Evolutionary conservation across 1,284 basidiomycete genomes (phyloP).

Genomic region (Cutaneotrichosporon dermatis): DNA sequence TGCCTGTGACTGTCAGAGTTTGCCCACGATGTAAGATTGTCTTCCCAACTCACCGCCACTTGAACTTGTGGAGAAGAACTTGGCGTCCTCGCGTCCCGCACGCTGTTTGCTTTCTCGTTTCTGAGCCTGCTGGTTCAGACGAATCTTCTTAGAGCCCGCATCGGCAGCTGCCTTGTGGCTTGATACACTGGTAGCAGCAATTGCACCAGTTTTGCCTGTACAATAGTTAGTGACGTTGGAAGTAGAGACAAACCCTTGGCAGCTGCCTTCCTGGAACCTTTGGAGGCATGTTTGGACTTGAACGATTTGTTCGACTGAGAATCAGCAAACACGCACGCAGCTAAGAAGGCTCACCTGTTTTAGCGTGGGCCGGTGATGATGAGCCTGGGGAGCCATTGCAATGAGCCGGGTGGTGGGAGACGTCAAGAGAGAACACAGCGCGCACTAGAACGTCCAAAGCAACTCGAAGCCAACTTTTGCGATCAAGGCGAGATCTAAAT

Average conservation of each 20-base stretch:
- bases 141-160: conserved; percentile 37
- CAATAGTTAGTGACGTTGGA: no score
- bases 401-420: no score
- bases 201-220: conserved; percentile 58
- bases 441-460: no score
- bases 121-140: conserved; percentile 43
- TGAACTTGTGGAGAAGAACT: conserved; percentile 48
- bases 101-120: conserved; percentile 61
- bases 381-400: conserved; percentile 34
- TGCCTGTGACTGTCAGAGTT: conserved; percentile 23
- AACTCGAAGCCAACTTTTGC: no score
- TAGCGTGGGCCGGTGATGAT: conserved; percentile 72
- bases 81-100: conserved; percentile 54
- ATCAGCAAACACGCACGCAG: background rate
- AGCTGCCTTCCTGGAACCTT: conserved; percentile 68
- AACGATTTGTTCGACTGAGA: conserved; percentile 76
- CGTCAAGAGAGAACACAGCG: no score
- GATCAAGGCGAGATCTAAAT: no score
- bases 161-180: conserved; percentile 25
- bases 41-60: conserved; percentile 33
- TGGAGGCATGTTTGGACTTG: conserved; percentile 83
- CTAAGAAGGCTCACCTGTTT: conserved; percentile 61
- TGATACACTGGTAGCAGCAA: conserved; percentile 16
- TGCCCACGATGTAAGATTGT: no score
- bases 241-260: conserved; percentile 62